Base-by-base conservation (phyloP, 176 grass and related monocot genomes). In the Rhynchospora pubera region DNA sequence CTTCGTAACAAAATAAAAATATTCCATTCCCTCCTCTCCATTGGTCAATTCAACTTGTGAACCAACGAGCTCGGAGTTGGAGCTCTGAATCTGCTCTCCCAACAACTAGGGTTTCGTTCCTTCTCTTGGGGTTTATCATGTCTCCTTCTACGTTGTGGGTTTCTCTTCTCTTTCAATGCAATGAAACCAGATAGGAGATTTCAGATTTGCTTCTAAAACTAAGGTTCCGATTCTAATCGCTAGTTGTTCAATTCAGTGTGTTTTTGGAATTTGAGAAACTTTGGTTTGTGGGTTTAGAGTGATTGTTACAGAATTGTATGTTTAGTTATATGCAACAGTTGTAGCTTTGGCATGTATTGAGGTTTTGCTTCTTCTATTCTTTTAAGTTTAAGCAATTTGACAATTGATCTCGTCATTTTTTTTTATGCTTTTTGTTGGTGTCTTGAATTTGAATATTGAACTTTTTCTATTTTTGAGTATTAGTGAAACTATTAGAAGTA, bases 1-100 rank as follows among this genome's bases (percentile, higher is more conserved):
- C 58, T 66, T 67, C 47, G 23, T 55, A 66, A 59, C 48, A 39
- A 39, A 82, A 44, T 28, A 28, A 28, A 28, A 55, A 85, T n/a
- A 85, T 78, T n/a, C n/a, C n/a, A 79, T 82, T 82, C 79, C 59
- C 79, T 65, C 60, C 69, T 71, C 30, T 77, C 65, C 6, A 56
- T 89, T 83, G 45, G 39, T 71, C 34, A 46, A 60, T 79, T 69
- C 23, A 61, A 76, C 34, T 79, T 42, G 56, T 71, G 62, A 48
- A 75, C 4, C 0, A 67, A 23, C 46, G 50, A 62, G 26, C 72
- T 77, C 50, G 9, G 39, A 74, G 34, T 12, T 55, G 9, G 39
- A 74, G 34, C 18, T 55, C 50, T 62, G 87, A 45, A 82, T 24
- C 43, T 30, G 62, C 62, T 79, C 14, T 0, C 1, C 7, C 15